Evolutionary conservation across 371 early-diverging fungal species (phyloP).

Genomic region (Lichtheimia corymbifera): DNA sequence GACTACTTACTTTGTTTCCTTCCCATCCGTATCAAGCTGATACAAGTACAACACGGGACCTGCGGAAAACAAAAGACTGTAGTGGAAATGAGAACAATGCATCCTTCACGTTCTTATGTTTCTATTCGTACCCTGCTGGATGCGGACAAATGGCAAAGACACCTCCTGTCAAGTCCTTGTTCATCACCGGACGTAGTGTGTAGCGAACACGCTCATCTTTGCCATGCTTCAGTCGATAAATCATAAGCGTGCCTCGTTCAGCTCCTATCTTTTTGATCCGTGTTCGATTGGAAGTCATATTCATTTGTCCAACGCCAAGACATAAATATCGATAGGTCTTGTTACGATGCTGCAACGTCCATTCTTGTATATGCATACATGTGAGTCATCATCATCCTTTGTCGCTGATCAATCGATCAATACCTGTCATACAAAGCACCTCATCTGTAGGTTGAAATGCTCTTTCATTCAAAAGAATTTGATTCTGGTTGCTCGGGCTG

Average conservation of each 20-base stretch:
- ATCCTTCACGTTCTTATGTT: neutral
- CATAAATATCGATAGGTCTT: conserved; percentile 40
- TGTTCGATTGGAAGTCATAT: neutral
- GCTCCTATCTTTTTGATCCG: conserved; percentile 11
- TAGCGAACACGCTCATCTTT: conserved; percentile 7
- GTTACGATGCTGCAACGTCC: conserved; percentile 29
- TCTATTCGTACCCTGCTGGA: conserved; percentile 31
- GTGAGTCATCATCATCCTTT: neutral
- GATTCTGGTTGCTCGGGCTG: neutral
- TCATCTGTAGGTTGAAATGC: conserved; percentile 1
- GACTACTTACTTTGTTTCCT: neutral
- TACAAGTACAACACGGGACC: conserved; percentile 32
- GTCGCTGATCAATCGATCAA: neutral
- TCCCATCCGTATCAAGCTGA: conserved; percentile 21
- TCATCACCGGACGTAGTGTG: conserved; percentile 32
- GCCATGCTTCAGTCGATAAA: conserved; percentile 36
- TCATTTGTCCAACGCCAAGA: conserved; percentile 35
- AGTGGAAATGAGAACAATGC: neutral
- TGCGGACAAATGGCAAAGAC: conserved; percentile 46
- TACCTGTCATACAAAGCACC: conserved; percentile 16
- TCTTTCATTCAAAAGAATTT: neutral
- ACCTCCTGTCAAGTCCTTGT: conserved; percentile 35
- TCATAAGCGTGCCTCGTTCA: conserved; percentile 31
- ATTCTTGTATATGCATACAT: conserved; percentile 22
- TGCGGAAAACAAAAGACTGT: conserved; percentile 39